phyloP scores from a whole-genome alignment of 108 stramenopile species.

The Skeletonema grethae region DNA sequence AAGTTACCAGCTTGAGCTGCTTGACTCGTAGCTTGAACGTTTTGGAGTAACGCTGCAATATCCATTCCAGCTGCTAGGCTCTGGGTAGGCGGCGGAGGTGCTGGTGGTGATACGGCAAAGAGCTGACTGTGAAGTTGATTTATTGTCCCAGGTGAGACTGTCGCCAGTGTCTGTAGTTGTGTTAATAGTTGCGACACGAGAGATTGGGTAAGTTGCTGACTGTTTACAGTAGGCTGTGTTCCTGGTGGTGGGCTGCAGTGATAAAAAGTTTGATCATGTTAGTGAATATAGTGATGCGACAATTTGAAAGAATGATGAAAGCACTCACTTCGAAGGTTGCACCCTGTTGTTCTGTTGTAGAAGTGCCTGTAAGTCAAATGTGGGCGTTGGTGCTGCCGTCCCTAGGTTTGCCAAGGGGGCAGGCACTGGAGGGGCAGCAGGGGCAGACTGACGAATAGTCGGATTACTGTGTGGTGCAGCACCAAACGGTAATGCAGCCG shows the following conservation, averaged over 20 bases:
- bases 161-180: background rate
- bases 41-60: background rate
- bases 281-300: background rate
- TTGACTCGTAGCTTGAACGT: background rate
- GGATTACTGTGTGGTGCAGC: background rate
- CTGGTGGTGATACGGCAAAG: background rate
- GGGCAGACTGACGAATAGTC: background rate
- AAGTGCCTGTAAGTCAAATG: background rate
- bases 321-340: background rate
- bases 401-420: background rate
- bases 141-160: background rate
- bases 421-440: background rate
- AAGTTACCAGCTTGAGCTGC: background rate
- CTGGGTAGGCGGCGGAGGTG: background rate
- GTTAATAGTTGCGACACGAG: conserved; percentile 4
- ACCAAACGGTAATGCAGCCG: conserved; percentile 3
- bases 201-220: background rate
- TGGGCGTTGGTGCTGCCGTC: background rate
- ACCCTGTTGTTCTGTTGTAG: background rate
- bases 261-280: background rate
- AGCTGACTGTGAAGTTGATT: conserved; percentile 3
- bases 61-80: background rate
- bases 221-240: background rate
- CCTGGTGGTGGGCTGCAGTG: background rate
- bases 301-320: background rate